phyloP scores from a whole-genome alignment of 2,329 filamentous ascomycete genomes.

The Fusarium buharicum region DNA sequence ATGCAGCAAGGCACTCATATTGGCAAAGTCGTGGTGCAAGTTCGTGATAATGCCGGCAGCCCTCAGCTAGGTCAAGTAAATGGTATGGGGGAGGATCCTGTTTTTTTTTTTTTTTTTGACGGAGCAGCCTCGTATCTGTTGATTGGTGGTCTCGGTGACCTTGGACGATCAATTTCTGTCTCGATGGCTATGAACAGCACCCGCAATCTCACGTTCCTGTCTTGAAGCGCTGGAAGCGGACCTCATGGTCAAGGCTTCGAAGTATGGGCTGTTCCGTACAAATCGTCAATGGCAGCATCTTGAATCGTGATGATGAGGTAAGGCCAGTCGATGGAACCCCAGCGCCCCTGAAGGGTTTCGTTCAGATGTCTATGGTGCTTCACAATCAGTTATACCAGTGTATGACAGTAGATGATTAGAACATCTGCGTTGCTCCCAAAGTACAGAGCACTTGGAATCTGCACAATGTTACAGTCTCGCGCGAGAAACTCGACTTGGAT shows the following conservation, averaged over 20 bases:
- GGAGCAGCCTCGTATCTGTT: constrained; percentile 41
- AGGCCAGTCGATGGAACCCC: constrained; percentile 26
- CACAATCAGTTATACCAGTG: constrained; percentile 38
- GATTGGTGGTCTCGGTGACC: constrained; percentile 34
- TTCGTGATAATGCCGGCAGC: no score
- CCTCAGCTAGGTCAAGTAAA: no score
- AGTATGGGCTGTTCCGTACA: no score
- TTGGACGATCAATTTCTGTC: constrained; percentile 4
- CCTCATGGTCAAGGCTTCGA: no score
- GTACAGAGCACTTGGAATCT: constrained; percentile 52
- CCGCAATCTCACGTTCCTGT: no score
- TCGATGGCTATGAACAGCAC: no score
- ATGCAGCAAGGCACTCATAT: constrained; percentile 57
- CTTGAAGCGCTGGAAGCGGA: not conserved
- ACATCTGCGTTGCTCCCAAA: constrained; percentile 46
- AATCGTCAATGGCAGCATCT: constrained; percentile 48
- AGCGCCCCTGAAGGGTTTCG: constrained; percentile 49
- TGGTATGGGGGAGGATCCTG: no score
- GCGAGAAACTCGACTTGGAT: constrained; percentile 38
- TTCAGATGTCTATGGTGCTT: constrained; percentile 56
- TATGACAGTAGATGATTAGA: constrained; percentile 52
- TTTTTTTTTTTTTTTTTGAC: no score
- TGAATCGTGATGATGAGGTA: constrained; percentile 43
- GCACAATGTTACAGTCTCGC: constrained; percentile 49
- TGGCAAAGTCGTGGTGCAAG: constrained; percentile 50